A percentile compares a stretch with the other conserved stretches of the same genome.
These are phyloP conservation scores for Cinnamomum chago DNA, from an alignment of 164 flowering plant species.

Conservation along the genomic window DNA sequence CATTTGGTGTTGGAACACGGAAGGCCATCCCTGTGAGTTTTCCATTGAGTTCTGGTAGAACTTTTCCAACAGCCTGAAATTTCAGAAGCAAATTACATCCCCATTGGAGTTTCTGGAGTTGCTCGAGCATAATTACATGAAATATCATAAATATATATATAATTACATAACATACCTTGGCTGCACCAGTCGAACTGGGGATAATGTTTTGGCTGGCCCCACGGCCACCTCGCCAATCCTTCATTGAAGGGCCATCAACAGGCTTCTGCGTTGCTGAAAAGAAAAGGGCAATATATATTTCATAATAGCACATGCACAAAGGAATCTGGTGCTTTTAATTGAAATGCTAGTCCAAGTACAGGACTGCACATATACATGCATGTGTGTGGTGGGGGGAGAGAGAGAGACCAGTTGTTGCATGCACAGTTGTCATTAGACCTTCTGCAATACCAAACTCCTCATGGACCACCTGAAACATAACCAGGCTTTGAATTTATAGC, in stretches of 20 bases:
- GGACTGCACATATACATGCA: neutral
- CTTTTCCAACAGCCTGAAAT: conserved; percentile 91
- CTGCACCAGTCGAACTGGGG: conserved; percentile 99
- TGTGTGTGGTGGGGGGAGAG: neutral
- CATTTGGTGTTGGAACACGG: conserved; percentile 97
- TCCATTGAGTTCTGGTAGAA: conserved; percentile 93
- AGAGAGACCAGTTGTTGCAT: conserved; percentile 91
- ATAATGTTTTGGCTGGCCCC: conserved; percentile 95
- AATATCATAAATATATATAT: conserved; percentile 10
- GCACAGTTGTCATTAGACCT: conserved; percentile 97
- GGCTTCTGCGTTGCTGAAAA: conserved; percentile 95
- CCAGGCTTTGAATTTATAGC: neutral
- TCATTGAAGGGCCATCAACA: conserved; percentile 97
- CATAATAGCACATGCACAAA: neutral
- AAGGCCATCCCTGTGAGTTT: conserved; percentile 99
- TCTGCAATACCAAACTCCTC: conserved; percentile 95
- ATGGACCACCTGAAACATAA: conserved; percentile 70
- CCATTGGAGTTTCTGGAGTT: neutral
- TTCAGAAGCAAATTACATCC: conserved; percentile 7
- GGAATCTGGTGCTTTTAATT: neutral
- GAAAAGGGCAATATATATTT: neutral
- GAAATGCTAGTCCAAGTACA: neutral
- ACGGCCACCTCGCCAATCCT: conserved; percentile 98
- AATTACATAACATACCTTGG: conserved; percentile 55
- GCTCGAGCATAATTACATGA: neutral